Evolutionary conservation across 148 eudicot species (phyloP), one percentile per base, ranked within the genome.

Genomic region (Pharnaceum exiguum): DNA sequence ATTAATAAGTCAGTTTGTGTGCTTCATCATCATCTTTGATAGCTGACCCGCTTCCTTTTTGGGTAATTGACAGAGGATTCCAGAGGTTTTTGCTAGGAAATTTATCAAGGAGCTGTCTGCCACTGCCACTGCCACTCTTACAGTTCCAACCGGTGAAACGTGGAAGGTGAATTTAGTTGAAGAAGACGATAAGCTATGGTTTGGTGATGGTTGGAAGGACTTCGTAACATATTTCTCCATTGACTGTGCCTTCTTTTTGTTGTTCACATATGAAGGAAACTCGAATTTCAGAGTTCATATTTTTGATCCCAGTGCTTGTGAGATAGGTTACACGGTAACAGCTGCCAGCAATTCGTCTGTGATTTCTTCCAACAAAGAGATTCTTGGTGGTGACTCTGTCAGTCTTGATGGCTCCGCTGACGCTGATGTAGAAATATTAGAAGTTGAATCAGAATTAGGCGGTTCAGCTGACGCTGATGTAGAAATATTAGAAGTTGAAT

Each of bases 211-310:
- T 39, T 77, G 76, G 75, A 47, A 62, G 5, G 70, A 79, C 0
- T 82, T 82, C 47, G 51, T 71, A 12, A 53, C 71, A 17, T 57
- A 62, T 33, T 73, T 67, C 37, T 73, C 71, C 38, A 62, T 82
- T 21, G 63, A 62, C 0, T 60, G 35, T 51, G 71, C 70, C 12
- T 71, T 59, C 66, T 70, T 76, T 53, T 24, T 82, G 57, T 5
- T 79, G 38, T 79, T 82, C 58, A 63, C 39, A 7, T 82, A 76
- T 53, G 68, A 59, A 12, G 82, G 79, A 33, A 66, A 68, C 47
- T 49, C 69, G 28, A 54, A 42, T 9, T 82, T 82, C 36, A 53
- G 36, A 11, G 81, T 82, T 8, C 65, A 59, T 38, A 71, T 82
- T 8, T 82, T 66, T 31, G 60, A 76, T 58, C 57, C 49, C 17